These are phyloP conservation scores for Aspergillus heteromorphus DNA, from an alignment of 495 filamentous ascomycete genomes.

Conservation along the genomic window DNA sequence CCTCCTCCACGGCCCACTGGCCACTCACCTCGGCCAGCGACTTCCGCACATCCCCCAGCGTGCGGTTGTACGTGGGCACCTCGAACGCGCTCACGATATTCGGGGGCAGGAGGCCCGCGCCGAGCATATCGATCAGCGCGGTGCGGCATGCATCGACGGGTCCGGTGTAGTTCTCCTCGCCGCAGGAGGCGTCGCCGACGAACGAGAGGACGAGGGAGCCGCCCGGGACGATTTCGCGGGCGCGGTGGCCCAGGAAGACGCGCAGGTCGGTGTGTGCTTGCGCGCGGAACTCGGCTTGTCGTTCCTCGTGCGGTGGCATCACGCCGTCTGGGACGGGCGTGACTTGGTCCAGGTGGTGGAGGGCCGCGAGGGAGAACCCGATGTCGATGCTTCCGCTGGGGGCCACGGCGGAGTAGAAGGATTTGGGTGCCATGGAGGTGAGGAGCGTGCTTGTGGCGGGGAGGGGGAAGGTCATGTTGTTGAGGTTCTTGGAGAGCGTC, in stretches of 20 bases:
- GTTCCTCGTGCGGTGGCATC: neutral
- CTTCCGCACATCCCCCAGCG: neutral
- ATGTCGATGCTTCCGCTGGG: neutral
- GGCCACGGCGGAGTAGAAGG: neutral
- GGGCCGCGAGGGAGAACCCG: neutral
- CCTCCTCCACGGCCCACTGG: neutral
- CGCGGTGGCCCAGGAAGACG: neutral
- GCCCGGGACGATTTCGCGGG: neutral
- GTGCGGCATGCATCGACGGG: neutral
- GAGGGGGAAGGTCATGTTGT: neutral
- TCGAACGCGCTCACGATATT: neutral
- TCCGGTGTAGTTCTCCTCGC: neutral
- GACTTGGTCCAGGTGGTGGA: neutral
- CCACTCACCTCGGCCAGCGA: neutral
- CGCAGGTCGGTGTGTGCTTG: neutral
- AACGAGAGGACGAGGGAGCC: neutral
- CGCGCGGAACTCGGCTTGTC: neutral
- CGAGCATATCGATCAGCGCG: neutral
- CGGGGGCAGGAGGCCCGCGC: neutral
- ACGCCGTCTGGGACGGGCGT: neutral
- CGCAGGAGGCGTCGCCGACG: neutral
- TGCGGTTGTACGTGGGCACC: neutral
- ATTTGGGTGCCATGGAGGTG: neutral
- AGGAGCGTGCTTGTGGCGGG: neutral
- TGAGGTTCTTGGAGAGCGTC: neutral